phyloP scores from a whole-genome alignment of 192 early-diverging fungal genomes.

The Gaertneriomyces semiglobifer region DNA sequence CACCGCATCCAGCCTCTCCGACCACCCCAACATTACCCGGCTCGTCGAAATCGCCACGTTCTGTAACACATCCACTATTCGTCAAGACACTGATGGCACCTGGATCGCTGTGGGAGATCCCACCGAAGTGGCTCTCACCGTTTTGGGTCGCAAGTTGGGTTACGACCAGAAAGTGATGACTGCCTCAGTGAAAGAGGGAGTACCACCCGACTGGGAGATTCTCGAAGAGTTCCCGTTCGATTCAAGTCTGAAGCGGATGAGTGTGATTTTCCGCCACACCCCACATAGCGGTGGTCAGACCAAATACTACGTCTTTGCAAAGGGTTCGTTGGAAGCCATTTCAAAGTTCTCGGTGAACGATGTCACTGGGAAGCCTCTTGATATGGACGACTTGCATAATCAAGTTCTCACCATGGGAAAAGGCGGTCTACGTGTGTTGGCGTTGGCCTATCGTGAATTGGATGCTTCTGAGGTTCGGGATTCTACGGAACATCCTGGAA shows the following conservation, averaged over 20 bases:
- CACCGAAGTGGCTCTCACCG: constrained; percentile 36
- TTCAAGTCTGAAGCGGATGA: constrained; percentile 33
- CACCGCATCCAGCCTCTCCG: background rate
- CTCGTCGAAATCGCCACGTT: constrained; percentile 3
- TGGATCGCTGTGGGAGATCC: constrained; percentile 35
- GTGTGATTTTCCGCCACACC: constrained; percentile 24
- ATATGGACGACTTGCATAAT: constrained; percentile 12
- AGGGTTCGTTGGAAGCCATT: constrained; percentile 8
- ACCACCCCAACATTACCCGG: background rate
- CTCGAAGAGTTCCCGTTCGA: constrained; percentile 36
- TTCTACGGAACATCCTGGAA: constrained; percentile 12
- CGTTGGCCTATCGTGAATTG: constrained; percentile 34
- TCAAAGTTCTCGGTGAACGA: constrained; percentile 6
- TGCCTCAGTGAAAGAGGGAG: background rate
- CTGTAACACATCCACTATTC: constrained; percentile 7
- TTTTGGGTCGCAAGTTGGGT: constrained; percentile 31
- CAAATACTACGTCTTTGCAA: constrained; percentile 1
- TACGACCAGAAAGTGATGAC: too few relatives aligned
- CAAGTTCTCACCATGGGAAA: constrained; percentile 63
- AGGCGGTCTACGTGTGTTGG: constrained; percentile 65
- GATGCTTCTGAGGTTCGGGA: too few relatives aligned
- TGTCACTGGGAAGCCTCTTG: background rate
- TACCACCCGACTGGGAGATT: constrained; percentile 18
- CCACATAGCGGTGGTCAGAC: background rate
- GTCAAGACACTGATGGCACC: background rate